phyloP scores from a whole-genome alignment of 768 basidiomycete genomes.

The Lactarius sanguifluus region DNA sequence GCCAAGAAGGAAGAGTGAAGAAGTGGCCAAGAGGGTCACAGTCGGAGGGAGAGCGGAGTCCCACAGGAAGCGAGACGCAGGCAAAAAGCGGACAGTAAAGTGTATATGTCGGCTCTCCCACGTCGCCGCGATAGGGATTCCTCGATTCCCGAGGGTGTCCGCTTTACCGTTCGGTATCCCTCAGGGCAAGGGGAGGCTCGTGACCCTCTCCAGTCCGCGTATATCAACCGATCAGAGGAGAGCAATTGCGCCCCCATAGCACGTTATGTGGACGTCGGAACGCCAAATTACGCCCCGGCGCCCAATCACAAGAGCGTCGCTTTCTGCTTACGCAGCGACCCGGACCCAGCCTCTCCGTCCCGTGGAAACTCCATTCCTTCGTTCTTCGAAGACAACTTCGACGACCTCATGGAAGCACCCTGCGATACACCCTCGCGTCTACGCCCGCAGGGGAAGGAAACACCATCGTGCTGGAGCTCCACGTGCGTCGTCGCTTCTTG shows the following conservation, averaged over 20 bases:
- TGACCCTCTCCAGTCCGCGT: neutral
- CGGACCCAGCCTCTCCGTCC: neutral
- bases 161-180: no score
- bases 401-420: neutral
- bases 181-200: no score
- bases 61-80: no score
- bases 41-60: no score
- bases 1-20: no score
- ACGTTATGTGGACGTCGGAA: neutral
- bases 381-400: neutral
- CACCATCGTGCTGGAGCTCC: neutral
- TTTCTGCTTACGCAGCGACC: neutral
- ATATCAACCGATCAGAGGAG: neutral
- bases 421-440: neutral
- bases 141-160: no score
- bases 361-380: neutral
- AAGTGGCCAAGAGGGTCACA: no score
- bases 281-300: neutral
- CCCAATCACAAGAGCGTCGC: neutral
- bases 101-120: no score
- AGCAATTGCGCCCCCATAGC: neutral
- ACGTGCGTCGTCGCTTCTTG: neutral
- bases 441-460: neutral
- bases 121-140: no score
- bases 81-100: no score